These are phyloP conservation scores for Alternaria sp. DNA, from an alignment of 2,329 filamentous ascomycete species.

Conservation along the genomic window DNA sequence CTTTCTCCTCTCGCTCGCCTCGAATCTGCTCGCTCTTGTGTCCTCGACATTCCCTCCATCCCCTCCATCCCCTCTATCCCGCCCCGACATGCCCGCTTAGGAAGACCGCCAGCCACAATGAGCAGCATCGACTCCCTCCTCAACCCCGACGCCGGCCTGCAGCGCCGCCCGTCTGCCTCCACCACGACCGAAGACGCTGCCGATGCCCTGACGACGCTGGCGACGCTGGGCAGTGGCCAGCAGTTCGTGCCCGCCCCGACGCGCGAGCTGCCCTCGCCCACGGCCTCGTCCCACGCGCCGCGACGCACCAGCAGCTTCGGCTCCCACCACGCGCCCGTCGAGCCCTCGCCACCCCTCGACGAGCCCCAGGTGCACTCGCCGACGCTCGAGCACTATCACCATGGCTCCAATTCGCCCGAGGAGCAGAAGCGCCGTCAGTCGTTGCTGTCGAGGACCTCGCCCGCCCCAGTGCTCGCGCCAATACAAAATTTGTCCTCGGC, in stretches of 20 bases:
- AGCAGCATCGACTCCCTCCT: constrained; percentile 46
- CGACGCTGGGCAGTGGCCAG: constrained; percentile 41
- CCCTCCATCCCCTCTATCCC: background rate
- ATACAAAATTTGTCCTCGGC: constrained; percentile 44
- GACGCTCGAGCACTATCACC: constrained; percentile 56
- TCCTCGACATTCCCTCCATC: background rate
- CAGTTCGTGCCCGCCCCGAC: constrained; percentile 31
- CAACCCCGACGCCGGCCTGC: constrained; percentile 37
- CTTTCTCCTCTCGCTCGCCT: background rate
- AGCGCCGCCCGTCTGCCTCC: constrained; percentile 20
- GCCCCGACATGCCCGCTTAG: constrained; percentile 13
- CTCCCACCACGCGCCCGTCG: constrained; percentile 44
- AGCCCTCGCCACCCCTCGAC: constrained; percentile 49
- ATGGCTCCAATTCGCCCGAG: constrained; percentile 54
- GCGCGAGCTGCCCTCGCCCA: constrained; percentile 43
- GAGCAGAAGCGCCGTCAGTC: constrained; percentile 49
- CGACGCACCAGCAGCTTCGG: constrained; percentile 46
- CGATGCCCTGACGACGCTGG: constrained; percentile 49
- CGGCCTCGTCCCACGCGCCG: constrained; percentile 34
- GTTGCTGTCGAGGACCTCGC: constrained; percentile 38
- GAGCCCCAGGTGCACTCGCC: constrained; percentile 49
- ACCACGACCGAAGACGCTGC: constrained; percentile 48
- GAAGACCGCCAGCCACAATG: constrained; percentile 26
- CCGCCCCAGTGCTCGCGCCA: constrained; percentile 50
- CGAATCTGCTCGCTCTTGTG: background rate